phyloP scores from a whole-genome alignment of 1,284 basidiomycete species.

The Malassezia furfur region DNA sequence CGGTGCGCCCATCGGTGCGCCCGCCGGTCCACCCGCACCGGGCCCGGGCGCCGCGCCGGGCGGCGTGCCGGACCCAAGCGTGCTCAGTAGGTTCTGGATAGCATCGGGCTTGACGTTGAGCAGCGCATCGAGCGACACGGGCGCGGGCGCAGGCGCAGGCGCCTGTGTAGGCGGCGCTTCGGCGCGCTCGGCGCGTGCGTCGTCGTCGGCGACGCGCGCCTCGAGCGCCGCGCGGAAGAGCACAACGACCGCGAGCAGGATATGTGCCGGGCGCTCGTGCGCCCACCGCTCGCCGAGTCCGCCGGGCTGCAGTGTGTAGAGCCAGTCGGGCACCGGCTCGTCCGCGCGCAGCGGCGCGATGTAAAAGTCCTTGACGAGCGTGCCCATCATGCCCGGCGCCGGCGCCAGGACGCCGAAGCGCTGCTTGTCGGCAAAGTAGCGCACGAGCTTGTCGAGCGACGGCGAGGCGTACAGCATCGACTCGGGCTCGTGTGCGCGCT shows the following conservation, averaged over 20 bases:
- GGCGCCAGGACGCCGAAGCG: conserved; percentile 38
- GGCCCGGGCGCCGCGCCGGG: neutral
- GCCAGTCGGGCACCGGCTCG: conserved; percentile 37
- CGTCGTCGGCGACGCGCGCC: neutral
- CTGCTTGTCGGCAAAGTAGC: conserved; percentile 21
- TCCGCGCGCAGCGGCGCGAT: conserved; percentile 31
- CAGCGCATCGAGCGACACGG: conserved; percentile 13
- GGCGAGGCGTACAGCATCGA: conserved; percentile 21
- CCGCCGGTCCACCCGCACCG: neutral
- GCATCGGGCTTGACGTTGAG: conserved; percentile 18
- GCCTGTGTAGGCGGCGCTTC: neutral
- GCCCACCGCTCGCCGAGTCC: conserved; percentile 17
- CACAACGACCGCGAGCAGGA: conserved; percentile 14
- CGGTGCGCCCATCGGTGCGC: neutral
- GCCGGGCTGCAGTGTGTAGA: conserved; percentile 26
- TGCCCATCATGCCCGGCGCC: conserved; percentile 19
- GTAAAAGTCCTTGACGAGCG: conserved; percentile 46
- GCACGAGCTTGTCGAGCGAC: conserved; percentile 23
- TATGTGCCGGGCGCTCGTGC: conserved; percentile 4
- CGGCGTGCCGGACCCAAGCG: conserved; percentile 2
- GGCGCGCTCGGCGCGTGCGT: neutral
- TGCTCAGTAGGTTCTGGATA: conserved; percentile 15
- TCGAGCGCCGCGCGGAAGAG: conserved; percentile 12
- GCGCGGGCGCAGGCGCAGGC: neutral
- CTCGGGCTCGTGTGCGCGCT: conserved; percentile 4